Conservation (phyloP, 495 filamentous ascomycete species). For the Xylaria telfairii region DNA sequence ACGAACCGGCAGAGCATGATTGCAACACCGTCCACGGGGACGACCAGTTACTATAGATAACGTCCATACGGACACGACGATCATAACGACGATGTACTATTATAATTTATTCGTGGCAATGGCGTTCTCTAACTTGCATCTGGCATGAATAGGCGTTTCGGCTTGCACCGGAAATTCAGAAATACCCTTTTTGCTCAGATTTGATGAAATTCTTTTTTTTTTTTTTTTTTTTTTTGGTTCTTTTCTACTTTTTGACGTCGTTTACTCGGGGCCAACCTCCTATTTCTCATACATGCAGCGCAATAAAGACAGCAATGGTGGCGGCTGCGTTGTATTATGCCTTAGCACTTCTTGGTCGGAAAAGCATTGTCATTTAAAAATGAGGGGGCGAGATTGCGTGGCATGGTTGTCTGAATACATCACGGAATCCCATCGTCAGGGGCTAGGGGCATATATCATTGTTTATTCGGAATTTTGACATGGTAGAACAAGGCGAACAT, state of each 20-base stretch:
- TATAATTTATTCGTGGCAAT: slow-evolving; percentile 19
- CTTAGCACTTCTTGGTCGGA: background rate
- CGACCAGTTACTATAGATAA: slow-evolving; percentile 28
- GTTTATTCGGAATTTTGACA: background rate
- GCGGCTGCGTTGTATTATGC: background rate
- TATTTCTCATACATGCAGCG: background rate
- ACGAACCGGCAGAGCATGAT: slow-evolving; percentile 45
- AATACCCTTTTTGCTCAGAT: slow-evolving; percentile 21
- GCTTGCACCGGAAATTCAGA: slow-evolving; percentile 19
- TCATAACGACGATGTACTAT: slow-evolving; percentile 40
- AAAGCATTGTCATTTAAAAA: slow-evolving; percentile 19
- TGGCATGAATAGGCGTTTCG: slow-evolving; percentile 27
- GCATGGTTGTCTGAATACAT: background rate
- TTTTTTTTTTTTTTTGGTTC: no score
- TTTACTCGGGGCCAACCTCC: background rate
- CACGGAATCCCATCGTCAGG: background rate
- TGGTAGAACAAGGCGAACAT: background rate
- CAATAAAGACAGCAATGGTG: background rate
- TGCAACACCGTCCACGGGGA: slow-evolving; percentile 35
- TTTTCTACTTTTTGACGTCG: background rate
- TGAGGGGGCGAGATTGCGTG: background rate
- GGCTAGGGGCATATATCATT: background rate
- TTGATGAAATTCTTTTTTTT: background rate
- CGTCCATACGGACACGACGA: slow-evolving; percentile 33
- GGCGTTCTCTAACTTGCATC: slow-evolving; percentile 18